A percentile compares a stretch with the other conserved stretches of the same genome.
Conservation (phyloP, 2,329 filamentous ascomycete species). For the Colletotrichum viniferum region DNA sequence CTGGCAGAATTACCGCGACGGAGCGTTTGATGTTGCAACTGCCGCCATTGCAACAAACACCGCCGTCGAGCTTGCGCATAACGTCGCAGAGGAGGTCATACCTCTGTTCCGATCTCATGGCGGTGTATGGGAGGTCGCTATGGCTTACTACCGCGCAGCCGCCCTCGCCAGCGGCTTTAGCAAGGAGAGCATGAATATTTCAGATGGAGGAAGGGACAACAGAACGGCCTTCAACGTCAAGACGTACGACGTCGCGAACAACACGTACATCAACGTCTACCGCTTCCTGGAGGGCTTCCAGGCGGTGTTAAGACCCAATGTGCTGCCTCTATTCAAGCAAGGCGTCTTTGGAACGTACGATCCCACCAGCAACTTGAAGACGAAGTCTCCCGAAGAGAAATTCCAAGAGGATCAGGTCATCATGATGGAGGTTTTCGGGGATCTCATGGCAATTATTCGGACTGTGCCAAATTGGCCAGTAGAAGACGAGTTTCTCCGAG, state of each 20-base stretch:
- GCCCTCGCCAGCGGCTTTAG: background rate
- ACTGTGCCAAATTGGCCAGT: background rate
- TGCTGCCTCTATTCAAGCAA: background rate
- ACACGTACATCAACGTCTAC: background rate
- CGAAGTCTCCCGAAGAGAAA: background rate
- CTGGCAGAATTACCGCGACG: background rate
- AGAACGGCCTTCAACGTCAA: background rate
- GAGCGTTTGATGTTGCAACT: background rate
- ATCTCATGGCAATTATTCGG: background rate
- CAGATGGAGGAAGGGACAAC: background rate
- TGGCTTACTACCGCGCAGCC: background rate
- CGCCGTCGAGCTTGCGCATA: background rate
- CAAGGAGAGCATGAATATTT: background rate
- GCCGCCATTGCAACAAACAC: background rate
- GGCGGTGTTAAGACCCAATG: background rate
- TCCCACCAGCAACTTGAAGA: background rate
- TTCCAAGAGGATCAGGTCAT: background rate
- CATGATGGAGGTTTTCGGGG: background rate
- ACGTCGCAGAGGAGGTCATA: background rate
- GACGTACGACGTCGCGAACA: background rate
- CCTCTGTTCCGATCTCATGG: background rate
- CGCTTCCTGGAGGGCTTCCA: background rate
- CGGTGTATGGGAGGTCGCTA: background rate
- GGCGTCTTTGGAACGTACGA: background rate
- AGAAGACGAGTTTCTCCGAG: background rate